Conservation (phyloP, 2,329 filamentous ascomycete species). For the Pseudofabraea citricarpa region DNA sequence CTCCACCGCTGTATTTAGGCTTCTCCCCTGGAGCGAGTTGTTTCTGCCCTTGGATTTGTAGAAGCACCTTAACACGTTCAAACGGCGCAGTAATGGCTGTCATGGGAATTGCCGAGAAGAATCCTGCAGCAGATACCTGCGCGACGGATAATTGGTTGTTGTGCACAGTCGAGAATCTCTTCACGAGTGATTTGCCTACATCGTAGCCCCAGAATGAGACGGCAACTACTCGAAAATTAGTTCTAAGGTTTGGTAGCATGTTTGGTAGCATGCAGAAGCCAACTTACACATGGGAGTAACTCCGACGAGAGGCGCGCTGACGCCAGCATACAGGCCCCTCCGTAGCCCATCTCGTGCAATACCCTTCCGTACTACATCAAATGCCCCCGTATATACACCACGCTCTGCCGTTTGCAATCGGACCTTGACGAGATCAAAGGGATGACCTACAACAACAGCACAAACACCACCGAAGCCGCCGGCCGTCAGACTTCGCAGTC, state of each 20-base stretch:
- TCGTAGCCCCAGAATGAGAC: constrained; percentile 86
- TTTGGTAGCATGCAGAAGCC: not conserved
- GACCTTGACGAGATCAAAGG: constrained; percentile 97
- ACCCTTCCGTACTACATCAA: constrained; percentile 88
- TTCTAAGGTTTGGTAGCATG: not conserved
- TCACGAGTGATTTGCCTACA: constrained; percentile 85
- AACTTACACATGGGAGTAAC: constrained; percentile 98
- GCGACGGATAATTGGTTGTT: constrained; percentile 73
- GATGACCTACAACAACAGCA: constrained; percentile 91
- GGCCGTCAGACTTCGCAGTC: constrained; percentile 76
- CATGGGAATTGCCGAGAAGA: constrained; percentile 97
- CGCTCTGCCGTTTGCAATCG: constrained; percentile 92
- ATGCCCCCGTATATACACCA: constrained; percentile 82
- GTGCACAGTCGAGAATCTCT: constrained; percentile 58
- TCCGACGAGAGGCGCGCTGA: constrained; percentile 88
- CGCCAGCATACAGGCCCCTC: constrained; percentile 90
- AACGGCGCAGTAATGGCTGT: constrained; percentile 98
- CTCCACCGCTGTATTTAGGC: constrained; percentile 80
- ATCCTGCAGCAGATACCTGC: constrained; percentile 87
- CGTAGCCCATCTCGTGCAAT: constrained; percentile 78
- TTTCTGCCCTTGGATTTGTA: constrained; percentile 95
- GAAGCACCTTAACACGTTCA: constrained; percentile 96
- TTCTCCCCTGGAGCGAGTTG: constrained; percentile 81
- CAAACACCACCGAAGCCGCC: constrained; percentile 92
- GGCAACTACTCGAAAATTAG: constrained; percentile 46